phyloP scores from a whole-genome alignment of 306 rosid genomes.

The Prunus mira region DNA sequence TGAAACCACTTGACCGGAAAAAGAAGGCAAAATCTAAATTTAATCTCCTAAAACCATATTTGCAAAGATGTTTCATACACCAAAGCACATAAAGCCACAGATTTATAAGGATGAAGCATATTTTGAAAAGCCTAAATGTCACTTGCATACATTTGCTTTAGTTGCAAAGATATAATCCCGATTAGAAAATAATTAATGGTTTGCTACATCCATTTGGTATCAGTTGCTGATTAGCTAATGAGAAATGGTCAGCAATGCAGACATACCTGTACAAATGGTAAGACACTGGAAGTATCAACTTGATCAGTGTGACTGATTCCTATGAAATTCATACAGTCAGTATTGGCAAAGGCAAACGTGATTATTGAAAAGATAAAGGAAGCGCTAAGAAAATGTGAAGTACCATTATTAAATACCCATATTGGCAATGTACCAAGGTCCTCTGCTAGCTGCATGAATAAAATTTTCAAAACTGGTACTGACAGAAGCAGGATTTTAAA shows the following conservation, averaged over 20 bases:
- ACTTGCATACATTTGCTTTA: background rate
- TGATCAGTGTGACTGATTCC: conserved; percentile 87
- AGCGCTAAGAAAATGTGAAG: conserved; percentile 7
- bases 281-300: conserved; percentile 49
- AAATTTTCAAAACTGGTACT: background rate
- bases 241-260: background rate
- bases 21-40: background rate
- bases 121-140: background rate
- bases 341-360: conserved; percentile 10
- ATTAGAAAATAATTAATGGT: background rate
- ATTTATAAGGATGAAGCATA: background rate
- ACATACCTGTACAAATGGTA: conserved; percentile 73
- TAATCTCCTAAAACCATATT: background rate
- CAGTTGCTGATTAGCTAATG: background rate
- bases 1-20: background rate
- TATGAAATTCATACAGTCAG: conserved; percentile 29
- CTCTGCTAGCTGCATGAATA: conserved; percentile 69
- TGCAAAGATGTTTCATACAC: background rate
- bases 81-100: background rate
- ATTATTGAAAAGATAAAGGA: conserved; percentile 4
- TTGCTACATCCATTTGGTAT: background rate
- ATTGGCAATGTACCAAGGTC: conserved; percentile 75
- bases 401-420: conserved; percentile 99
- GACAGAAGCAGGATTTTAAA: background rate
- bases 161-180: background rate